Base-by-base conservation (phyloP, 2,329 filamentous ascomycete genomes). In the Nigrospora osmanthi region DNA sequence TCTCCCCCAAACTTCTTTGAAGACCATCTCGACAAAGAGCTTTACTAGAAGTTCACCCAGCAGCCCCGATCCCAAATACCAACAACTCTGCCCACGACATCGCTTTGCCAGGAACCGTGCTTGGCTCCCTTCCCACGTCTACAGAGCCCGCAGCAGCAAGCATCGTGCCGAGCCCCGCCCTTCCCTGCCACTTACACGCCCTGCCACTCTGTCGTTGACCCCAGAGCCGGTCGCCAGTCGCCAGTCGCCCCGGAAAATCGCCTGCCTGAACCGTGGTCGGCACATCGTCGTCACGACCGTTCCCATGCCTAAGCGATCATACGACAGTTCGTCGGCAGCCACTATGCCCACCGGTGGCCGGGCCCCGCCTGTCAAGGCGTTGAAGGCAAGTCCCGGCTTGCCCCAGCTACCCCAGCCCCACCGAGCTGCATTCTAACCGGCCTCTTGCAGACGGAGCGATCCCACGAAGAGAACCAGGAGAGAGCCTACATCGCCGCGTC, bases 401-500 rank as follows among this genome's bases (percentile, higher is more conserved):
- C 11, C 15, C 6, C 19, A 31, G 2, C 4, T 15, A 4, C 17
- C 11, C 13, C 6, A 13, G 7, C 19, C 12, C 13, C 11, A n/a
- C 11, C 1, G 14, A 32, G 9, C 9, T 16, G 44, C 2, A 11
- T n/a, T 36, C 56, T 60, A 54, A 63, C 49, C 17, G 13, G 42
- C 3, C 28, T 9, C 5, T 33, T 19, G 15, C 46, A 87, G 80
- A 86, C 83, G 3, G 84, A 88, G 63, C 72, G 86, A 37, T 87
- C 84, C 3, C 85, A 89, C 51, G 84, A 87, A 54, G 86, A 90
- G 63, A 90, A 91, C 55, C 84, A 89, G 59, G 87, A 91, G 64
- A 76, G 90, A 58, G 90, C 90, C 17, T 96, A 94, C 61, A 93
- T 96, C 54, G 90, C 90, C 12, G 90, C 90, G 4, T 96, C 91